A percentile compares a stretch with the other conserved stretches of the same genome.
Evolutionary conservation across 1,139 yeast genomes (phyloP).

Genomic region (Yamadazyma kanchanaburiensis): DNA sequence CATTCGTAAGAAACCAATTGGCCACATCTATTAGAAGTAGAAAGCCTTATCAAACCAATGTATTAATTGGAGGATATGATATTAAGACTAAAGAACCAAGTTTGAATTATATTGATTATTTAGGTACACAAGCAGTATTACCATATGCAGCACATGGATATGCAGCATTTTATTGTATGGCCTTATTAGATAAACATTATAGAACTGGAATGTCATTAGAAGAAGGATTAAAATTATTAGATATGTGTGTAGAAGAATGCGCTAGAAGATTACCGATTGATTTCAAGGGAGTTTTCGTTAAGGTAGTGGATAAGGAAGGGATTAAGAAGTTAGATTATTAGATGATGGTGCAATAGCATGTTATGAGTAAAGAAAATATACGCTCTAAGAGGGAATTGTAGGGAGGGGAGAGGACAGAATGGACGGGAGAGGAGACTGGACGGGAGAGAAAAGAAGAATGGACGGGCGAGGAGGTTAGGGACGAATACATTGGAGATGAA

Average conservation of each 20-base stretch:
- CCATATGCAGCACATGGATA: conserved; percentile 88
- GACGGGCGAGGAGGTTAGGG: too few species aligned
- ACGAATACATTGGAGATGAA: too few species aligned
- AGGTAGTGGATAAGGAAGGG: conserved; percentile 75
- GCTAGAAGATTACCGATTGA: conserved; percentile 91
- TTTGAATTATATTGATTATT: conserved; percentile 87
- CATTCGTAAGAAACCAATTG: conserved; percentile 82
- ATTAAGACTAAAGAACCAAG: conserved; percentile 58
- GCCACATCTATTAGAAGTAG: conserved; percentile 83
- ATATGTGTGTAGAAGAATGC: conserved; percentile 74
- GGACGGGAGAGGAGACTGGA: too few species aligned
- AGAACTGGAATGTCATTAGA: conserved; percentile 70
- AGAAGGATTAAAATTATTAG: conserved; percentile 76
- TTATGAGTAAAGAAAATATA: too few species aligned
- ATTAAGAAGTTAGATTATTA: too few species aligned
- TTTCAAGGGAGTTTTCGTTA: conserved; percentile 84
- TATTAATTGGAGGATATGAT: conserved; percentile 84
- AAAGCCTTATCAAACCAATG: conserved; percentile 93
- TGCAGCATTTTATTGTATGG: conserved; percentile 89
- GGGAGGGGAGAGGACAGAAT: too few species aligned
- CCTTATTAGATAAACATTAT: conserved; percentile 89
- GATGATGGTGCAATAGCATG: too few species aligned
- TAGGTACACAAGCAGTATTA: conserved; percentile 86
- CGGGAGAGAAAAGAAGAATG: too few species aligned
- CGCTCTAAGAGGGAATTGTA: too few species aligned